Evolutionary conservation across 2,329 filamentous ascomycete species (phyloP), one percentile per base, ranked within the genome.

Genomic region (Dothiorella sarmentorum): DNA sequence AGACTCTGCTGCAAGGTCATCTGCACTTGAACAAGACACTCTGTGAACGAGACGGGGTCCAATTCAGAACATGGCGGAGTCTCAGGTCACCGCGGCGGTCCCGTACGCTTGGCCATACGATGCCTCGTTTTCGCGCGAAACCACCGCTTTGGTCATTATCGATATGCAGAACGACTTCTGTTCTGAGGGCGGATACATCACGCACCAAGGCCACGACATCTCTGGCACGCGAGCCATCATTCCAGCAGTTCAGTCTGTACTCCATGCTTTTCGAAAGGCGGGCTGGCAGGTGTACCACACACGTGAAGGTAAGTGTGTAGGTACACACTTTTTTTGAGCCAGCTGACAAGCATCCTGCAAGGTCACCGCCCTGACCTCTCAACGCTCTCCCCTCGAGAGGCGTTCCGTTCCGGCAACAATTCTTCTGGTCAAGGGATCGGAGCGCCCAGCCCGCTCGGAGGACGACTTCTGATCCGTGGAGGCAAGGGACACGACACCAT

Each of bases 401-500:
- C 67, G 2, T 78, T 77, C 51, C 77, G 83, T 3, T 82, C 79
- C 38, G 73, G 73, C 11, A 80, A 84, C 59, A 83, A 83, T 62
- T 63, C 74, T 4, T 75, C 75, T 13, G 45, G 76, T 7, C 64
- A 81, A n/a, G 79, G 79, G 0, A 84, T 85, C 44, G 78, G 76
- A 3, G 76, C 78, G 10, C 69, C 61, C 13, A 83, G 83, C 0
- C 82, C 82, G 1, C 68, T 85, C 43, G 83, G 84, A 1, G 56
- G 56, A 15, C 78, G 80, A n/a, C 75, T 85, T 2, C 70, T 86
- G 3, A 73, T 86, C 22, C 78, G 83, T 18, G 83, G 84, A 0
- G 80, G 85, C 63, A 65, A 72, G 20, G 84, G 84, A 0, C 82
- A 85, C 64, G 82, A 81, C 45, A 83, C 79, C 27, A 76, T 85